A percentile compares a stretch with the other conserved stretches of the same genome.
phyloP scores from a whole-genome alignment of 352 stramenopile species.

The Phytophthora pisi region DNA sequence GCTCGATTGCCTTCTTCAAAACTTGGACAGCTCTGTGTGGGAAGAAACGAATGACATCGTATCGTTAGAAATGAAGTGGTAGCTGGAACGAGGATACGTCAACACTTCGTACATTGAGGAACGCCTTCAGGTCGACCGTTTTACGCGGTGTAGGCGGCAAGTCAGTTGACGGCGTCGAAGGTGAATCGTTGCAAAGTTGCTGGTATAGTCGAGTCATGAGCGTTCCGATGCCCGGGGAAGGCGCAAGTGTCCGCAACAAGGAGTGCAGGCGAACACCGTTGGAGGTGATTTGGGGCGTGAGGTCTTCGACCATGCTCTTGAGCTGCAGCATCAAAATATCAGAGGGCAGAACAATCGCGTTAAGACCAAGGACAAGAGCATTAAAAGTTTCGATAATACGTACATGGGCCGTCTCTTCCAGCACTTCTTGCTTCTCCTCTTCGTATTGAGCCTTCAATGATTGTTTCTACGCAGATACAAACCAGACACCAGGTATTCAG shows the following conservation, averaged over 20 bases:
- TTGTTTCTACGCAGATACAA: constrained; percentile 38
- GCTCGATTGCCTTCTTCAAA: constrained; percentile 70
- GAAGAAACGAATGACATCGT: constrained; percentile 4
- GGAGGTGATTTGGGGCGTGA: constrained; percentile 60
- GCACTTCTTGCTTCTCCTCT: constrained; percentile 59
- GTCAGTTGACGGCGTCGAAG: constrained; percentile 11
- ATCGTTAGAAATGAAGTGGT: constrained; percentile 6
- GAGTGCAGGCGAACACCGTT: constrained; percentile 63
- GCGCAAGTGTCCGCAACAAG: constrained; percentile 68
- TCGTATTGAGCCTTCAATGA: constrained; percentile 75
- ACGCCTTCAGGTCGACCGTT: constrained; percentile 65
- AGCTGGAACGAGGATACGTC: constrained; percentile 1
- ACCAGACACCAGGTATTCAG: neutral
- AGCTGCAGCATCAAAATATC: constrained; percentile 39
- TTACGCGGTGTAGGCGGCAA: constrained; percentile 44
- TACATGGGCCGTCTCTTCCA: constrained; percentile 68
- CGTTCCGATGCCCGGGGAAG: constrained; percentile 60
- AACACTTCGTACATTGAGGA: constrained; percentile 57
- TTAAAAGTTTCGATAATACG: constrained; percentile 4
- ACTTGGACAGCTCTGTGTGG: constrained; percentile 65
- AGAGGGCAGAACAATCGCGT: constrained; percentile 1
- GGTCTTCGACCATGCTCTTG: constrained; percentile 51
- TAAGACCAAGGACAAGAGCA: neutral
- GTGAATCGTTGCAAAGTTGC: constrained; percentile 54
- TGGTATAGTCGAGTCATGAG: constrained; percentile 81